Conservation (phyloP, 164 flowering plant species). For the Malania oleifera region DNA sequence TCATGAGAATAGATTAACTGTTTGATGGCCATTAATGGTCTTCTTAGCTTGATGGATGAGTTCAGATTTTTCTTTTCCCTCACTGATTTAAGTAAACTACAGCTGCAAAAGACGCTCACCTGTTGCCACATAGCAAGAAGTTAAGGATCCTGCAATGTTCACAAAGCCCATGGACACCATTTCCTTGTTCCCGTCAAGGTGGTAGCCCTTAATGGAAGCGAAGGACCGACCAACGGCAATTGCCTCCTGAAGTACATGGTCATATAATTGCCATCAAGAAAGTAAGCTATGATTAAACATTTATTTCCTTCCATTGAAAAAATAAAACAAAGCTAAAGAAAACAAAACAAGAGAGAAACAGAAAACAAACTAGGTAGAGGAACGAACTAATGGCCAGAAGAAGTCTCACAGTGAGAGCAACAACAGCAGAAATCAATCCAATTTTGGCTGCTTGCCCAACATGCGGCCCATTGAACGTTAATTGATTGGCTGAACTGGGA, state of each 20-base stretch:
- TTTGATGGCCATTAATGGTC: not conserved
- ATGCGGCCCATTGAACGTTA: conserved; percentile 45
- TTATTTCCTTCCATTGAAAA: too few species aligned
- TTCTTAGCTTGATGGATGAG: too few species aligned
- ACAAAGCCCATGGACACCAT: conserved; percentile 83
- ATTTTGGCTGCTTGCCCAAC: conserved; percentile 52
- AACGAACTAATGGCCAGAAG: not conserved
- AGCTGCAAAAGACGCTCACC: conserved; percentile 30
- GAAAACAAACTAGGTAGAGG: too few species aligned
- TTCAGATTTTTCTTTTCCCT: too few species aligned
- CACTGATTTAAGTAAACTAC: too few species aligned
- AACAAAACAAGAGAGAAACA: too few species aligned
- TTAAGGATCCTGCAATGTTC: conserved; percentile 74
- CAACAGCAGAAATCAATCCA: conserved; percentile 54
- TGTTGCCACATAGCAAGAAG: conserved; percentile 88
- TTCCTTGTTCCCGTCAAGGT: conserved; percentile 83
- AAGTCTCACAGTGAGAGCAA: conserved; percentile 65
- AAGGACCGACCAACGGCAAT: conserved; percentile 90
- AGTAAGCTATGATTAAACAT: not conserved
- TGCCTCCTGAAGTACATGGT: conserved; percentile 56
- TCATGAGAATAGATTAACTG: not conserved
- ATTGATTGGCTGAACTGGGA: conserved; percentile 53
- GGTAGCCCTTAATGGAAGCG: conserved; percentile 75
- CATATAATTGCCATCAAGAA: not conserved
- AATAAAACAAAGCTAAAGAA: too few species aligned